Percentiles rank a stretch among this genome's conserved stretches.
Conservation (phyloP, 345 rosid genomes). For the Crucihimalaya himalaica region DNA sequence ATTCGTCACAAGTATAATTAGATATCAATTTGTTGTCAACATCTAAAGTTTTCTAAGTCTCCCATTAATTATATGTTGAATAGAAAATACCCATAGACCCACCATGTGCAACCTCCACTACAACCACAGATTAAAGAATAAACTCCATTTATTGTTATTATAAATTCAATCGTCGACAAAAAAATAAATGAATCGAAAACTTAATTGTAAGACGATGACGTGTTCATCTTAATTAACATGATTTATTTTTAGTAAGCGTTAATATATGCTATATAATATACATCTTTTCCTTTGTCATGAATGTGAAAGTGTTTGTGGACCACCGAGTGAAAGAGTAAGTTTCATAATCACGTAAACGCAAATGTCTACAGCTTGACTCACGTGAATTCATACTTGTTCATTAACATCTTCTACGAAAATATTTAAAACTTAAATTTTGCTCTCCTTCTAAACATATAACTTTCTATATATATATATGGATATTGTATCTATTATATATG, state of each 20-base stretch:
- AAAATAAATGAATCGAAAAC: neutral
- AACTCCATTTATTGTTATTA: neutral
- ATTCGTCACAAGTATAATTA: neutral
- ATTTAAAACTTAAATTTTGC: neutral
- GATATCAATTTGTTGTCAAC: neutral
- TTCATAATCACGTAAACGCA: constrained; percentile 3
- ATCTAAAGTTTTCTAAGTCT: neutral
- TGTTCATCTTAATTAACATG: constrained; percentile 5
- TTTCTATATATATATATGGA: neutral
- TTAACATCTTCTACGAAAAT: neutral
- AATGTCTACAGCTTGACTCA: constrained; percentile 20
- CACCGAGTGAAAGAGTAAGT: constrained; percentile 1
- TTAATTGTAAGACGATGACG: constrained; percentile 9
- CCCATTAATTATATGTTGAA: neutral
- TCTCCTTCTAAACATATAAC: neutral
- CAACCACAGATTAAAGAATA: constrained; percentile 5
- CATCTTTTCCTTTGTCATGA: neutral
- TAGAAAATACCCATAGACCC: constrained; percentile 22
- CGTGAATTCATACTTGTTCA: constrained; percentile 27
- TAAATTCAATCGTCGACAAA: neutral
- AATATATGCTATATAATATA: neutral
- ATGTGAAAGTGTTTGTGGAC: constrained; percentile 28
- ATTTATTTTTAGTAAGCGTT: neutral
- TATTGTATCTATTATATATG: neutral
- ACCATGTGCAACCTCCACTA: constrained; percentile 33